Evolutionary conservation across 2,329 filamentous ascomycete species (phyloP), one percentile per base, ranked within the genome.

Genomic region (Aspergillus quadricinctus): DNA sequence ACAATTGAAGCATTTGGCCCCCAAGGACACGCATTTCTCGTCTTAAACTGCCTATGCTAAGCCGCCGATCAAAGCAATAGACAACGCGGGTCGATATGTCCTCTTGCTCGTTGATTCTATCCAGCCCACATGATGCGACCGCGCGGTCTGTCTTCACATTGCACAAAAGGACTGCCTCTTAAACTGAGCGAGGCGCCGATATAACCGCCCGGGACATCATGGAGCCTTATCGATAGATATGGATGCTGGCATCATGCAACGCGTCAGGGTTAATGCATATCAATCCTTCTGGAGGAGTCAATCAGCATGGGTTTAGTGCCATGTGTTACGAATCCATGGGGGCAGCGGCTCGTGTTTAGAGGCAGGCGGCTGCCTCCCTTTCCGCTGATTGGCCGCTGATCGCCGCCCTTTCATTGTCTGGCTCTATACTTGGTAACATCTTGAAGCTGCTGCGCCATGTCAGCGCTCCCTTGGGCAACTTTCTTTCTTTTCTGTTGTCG

Each of bases 391-490:
- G 43, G 23, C 43, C 10, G 21, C 41, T 45, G 41, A 23, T 23
- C 41, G 21, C 19, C 9, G 19, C 21, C 10, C 21, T 23, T 46
- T 25, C 43, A 46, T 46, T 46, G 43, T 46, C 21, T 11, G 3
- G 19, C 21, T 46, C 31, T 28, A 43, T 53, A 48, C 40, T 48
- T 50, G 48, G 48, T 54, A 41, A 48, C 37, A n/a, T 19, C 54
- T 52, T 49, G 55, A 53, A 48, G 56, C 25, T 55, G 59, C 63
- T 65, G 63, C 63, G 62, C 60, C 63, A 57, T 65, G 58, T 60
- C 59, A 63, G 61, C 56, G 46, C 53, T 59, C 28, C 49, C 43
- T 56, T 57, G 29, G 45, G 40, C 21, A 2, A 17, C 29, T 17
- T 54, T 50, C 23, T 52, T 49, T 54, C 23, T 50, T 54, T 40